These are phyloP conservation scores for Clausena lansium DNA, from an alignment of 345 rosid genomes.

Conservation along the genomic window DNA sequence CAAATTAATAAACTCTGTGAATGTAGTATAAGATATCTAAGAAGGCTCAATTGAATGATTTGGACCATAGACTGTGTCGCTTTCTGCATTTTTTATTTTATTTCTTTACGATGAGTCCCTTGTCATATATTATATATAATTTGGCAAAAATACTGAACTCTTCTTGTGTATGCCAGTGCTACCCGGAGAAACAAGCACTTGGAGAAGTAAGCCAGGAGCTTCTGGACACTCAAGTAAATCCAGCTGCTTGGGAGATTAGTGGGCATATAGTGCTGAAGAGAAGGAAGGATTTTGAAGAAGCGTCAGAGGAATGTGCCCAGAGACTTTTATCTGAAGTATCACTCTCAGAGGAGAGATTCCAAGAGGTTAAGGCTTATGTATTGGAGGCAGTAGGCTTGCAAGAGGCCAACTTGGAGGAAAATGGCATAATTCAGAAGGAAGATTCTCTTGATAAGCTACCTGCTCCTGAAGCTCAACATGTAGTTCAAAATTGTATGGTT, in stretches of 20 bases:
- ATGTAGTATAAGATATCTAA: too few species aligned
- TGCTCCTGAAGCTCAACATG: constrained; percentile 1
- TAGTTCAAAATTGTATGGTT: constrained; percentile 18
- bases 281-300: constrained; percentile 39
- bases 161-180: constrained; percentile 28
- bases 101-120: neutral
- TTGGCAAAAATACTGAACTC: too few species aligned
- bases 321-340: constrained; percentile 56
- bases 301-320: constrained; percentile 43
- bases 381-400: constrained; percentile 33
- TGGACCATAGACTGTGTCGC: neutral
- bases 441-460: constrained; percentile 15
- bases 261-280: constrained; percentile 56
- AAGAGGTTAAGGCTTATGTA: constrained; percentile 38
- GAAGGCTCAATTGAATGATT: neutral
- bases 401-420: neutral
- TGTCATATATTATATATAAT: neutral
- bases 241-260: constrained; percentile 55
- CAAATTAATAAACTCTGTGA: too few species aligned
- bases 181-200: constrained; percentile 54
- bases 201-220: constrained; percentile 45
- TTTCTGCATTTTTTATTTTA: too few species aligned
- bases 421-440: neutral
- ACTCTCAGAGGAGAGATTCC: constrained; percentile 44
- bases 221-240: constrained; percentile 49